Base-by-base conservation (phyloP, 2,329 filamentous ascomycete genomes). In the Diaporthe helianthi region DNA sequence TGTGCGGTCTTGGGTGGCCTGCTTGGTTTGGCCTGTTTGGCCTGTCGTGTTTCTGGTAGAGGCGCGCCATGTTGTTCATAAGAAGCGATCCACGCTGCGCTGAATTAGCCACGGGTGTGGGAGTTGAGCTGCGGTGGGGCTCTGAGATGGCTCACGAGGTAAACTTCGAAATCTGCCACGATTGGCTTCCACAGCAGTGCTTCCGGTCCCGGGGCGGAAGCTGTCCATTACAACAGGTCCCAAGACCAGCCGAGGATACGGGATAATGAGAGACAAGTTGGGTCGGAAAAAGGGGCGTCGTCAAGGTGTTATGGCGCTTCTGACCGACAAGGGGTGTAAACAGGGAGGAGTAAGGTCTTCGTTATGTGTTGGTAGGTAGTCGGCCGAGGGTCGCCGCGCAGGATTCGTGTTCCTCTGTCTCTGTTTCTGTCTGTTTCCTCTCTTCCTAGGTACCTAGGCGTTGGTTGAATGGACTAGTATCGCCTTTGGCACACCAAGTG, bases 11-110 rank as follows among this genome's bases (percentile, higher is more conserved):
- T 79, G 1, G 76, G 74, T 1, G 83, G 84, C 31, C 78, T 78
- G 53, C 73, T 78, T 17, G 84, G 76, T 22, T 82, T 75, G 29
- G 76, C 76, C 26, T 82, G 76, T 22, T 82, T 75, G 29, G 76
- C 76, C 26, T 82, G 76, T 71, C 83, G 81, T 44, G 81, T 78
- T 9, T 80, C 77, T 67, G 76, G 76, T 4, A 77, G 76, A 12
- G 75, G 53, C 22, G 69, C 73, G 36, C 82, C 82, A 71, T 82
- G 75, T 38, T 77, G 78, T 72, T 85, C 80, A 75, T 84, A 84
- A 13, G 84, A 84, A 70, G 81, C 80, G 69, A 86, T 84, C 84
- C 84, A 86, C 46, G 84, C 84, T 85, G 71, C 69, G 63, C 64
- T 61, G 29, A 22, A 19, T 63, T 49, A 63, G 58, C 44, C 41